phyloP scores from a whole-genome alignment of 2,329 filamentous ascomycete genomes.

The Fusarium sp. region DNA sequence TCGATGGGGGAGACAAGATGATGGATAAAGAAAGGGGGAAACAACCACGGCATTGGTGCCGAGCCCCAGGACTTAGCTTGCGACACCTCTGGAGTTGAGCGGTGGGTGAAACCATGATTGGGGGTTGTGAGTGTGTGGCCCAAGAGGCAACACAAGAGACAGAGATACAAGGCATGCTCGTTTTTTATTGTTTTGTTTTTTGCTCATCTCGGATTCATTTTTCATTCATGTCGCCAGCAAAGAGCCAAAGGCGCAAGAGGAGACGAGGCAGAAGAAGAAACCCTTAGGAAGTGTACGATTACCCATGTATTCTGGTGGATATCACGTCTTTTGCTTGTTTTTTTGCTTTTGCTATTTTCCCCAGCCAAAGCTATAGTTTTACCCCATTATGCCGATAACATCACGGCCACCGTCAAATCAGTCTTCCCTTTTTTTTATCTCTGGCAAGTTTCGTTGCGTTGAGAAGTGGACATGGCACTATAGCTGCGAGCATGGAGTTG shows the following conservation, averaged over 20 bases:
- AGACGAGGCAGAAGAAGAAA: slow-evolving; percentile 18
- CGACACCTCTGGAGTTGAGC: neutral
- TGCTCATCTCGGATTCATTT: neutral
- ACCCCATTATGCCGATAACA: slow-evolving; percentile 18
- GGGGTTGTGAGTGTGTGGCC: neutral
- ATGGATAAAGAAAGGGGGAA: slow-evolving; percentile 18
- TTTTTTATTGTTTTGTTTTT: slow-evolving; percentile 6
- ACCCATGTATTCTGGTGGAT: slow-evolving; percentile 32
- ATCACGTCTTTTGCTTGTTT: no score
- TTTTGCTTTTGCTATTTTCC: slow-evolving; percentile 1
- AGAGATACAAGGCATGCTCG: slow-evolving; percentile 3
- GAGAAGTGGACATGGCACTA: neutral
- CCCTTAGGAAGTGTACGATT: slow-evolving; percentile 29
- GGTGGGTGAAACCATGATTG: slow-evolving; percentile 7
- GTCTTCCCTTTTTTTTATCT: neutral
- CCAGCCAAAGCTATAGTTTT: slow-evolving; percentile 22
- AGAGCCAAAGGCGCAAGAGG: slow-evolving; percentile 27
- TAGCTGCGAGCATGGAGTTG: neutral
- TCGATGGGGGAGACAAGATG: slow-evolving; percentile 17
- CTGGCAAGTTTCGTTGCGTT: neutral
- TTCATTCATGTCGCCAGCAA: slow-evolving; percentile 3
- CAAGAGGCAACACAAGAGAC: no score
- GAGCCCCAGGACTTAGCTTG: slow-evolving; percentile 8
- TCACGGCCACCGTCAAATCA: slow-evolving; percentile 17
- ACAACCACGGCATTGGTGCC: slow-evolving; percentile 8